Base-by-base conservation (phyloP, 768 basidiomycete genomes). In the Daedalea quercina region DNA sequence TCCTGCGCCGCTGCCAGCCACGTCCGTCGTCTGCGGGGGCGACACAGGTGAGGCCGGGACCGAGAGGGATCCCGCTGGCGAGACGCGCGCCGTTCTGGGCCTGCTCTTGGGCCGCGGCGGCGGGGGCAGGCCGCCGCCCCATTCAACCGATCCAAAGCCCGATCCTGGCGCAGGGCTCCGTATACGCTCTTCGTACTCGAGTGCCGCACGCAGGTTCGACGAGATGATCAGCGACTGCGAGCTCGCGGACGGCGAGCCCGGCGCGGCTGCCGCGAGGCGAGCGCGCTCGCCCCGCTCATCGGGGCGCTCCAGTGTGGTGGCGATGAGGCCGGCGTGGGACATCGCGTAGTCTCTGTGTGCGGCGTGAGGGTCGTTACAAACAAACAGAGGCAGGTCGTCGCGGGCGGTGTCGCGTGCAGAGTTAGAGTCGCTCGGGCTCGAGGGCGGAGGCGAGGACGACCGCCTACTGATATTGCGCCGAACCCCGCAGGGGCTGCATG, bases 61-160 rank as follows among this genome's bases (percentile, higher is more conserved):
- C 41, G 55, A 52, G 12, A 44, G 45, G 35, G 47, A 54, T 37
- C 28, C 49, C 2, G 54, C 19, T 9, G 61, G 56, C 19, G 59
- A 60, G 20, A 44, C 40, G 1, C 50, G 54, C 34, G 44, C 41
- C 51, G 41, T 35, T 15, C 26, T 53, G 15, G 51, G 54, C 26
- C 59, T 47, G 56, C 60, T 60, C 50, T 61, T 60, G 17, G 60
- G 60, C 22, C 61, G 60, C 17, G 61, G 61, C 1, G 61, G 57
- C 3, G 61, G 59, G 4, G 55, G 60, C 23, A 61, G 58, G 19
- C 64, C 57, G 35, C 52, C 52, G n/a, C 53, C 56, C 28, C 44
- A 17, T 11, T 47, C 24, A 15, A 31, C 31, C 17, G 50, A 17
- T 17, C 37, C 46, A 37, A 8, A 35, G 12, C 49, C 22, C 13